Percentiles rank a stretch among this genome's conserved stretches.
These are phyloP conservation scores for Eucalyptus regnans DNA, from an alignment of 345 rosid species.

Conservation along the genomic window DNA sequence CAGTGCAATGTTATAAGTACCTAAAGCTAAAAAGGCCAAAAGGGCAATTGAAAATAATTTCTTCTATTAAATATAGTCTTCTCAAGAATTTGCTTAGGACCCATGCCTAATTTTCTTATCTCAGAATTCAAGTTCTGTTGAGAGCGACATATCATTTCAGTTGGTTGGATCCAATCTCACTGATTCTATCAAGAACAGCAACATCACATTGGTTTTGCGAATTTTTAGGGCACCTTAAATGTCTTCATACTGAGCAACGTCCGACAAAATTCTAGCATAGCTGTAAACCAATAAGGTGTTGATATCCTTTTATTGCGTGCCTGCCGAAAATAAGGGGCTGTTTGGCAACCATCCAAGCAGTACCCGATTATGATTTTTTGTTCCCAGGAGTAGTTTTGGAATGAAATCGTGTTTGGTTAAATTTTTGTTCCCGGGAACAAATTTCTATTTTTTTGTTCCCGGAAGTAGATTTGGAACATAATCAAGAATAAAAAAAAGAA, in stretches of 20 bases:
- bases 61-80: neutral
- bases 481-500: too few species aligned
- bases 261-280: neutral
- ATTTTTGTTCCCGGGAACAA: too few species aligned
- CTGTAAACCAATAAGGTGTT: neutral
- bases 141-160: neutral
- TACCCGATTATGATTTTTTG: too few species aligned
- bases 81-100: neutral
- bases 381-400: too few species aligned
- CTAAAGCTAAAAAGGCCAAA: neutral
- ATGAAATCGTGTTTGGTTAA: too few species aligned
- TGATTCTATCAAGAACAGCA: neutral
- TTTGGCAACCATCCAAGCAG: too few species aligned
- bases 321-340: neutral
- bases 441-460: too few species aligned
- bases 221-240: neutral
- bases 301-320: neutral
- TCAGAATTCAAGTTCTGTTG: neutral
- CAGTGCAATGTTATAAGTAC: too few species aligned
- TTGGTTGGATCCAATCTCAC: neutral
- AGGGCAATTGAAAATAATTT: neutral
- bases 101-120: neutral
- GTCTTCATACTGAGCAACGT: neutral
- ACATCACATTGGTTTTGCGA: neutral
- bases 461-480: too few species aligned